Conservation (phyloP, 1,284 basidiomycete genomes). For the Neonothopanus nambi region DNA sequence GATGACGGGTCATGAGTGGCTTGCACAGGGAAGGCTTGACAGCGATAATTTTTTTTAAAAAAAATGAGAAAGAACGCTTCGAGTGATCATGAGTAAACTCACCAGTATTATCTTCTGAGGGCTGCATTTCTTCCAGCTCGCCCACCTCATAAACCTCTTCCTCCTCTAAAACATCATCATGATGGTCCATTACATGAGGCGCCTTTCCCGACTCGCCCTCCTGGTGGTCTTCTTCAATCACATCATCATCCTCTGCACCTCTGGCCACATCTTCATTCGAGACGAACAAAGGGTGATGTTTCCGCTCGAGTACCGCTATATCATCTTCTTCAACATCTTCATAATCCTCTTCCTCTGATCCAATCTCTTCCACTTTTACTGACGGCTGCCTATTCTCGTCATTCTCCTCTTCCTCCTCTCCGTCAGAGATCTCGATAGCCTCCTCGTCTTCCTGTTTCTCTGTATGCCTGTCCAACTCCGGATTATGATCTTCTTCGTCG, state of each 20-base stretch:
- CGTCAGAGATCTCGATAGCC: slow-evolving; percentile 15
- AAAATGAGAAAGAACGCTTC: neutral
- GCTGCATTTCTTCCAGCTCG: slow-evolving; percentile 23
- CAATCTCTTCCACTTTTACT: slow-evolving; percentile 15
- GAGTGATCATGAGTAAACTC: neutral
- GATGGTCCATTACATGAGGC: neutral
- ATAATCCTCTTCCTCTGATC: too few species aligned
- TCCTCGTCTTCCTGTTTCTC: slow-evolving; percentile 23
- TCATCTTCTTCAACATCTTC: slow-evolving; percentile 17
- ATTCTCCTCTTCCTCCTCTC: slow-evolving; percentile 27
- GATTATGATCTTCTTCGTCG: slow-evolving; percentile 19
- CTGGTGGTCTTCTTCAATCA: slow-evolving; percentile 24
- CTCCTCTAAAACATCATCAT: slow-evolving; percentile 6
- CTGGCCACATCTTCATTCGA: neutral
- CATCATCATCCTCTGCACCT: neutral
- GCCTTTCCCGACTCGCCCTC: slow-evolving; percentile 17
- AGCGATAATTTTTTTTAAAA: neutral
- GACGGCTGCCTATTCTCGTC: slow-evolving; percentile 17
- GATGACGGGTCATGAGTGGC: slow-evolving; percentile 12
- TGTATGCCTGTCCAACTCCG: slow-evolving; percentile 16
- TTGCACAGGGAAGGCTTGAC: slow-evolving; percentile 24
- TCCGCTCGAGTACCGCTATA: neutral
- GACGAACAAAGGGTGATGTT: neutral
- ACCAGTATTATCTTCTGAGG: slow-evolving; percentile 22
- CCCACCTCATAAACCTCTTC: slow-evolving; percentile 11